These are phyloP conservation scores for Magnaporthiopsis rhizophila DNA, from an alignment of 2,329 filamentous ascomycete genomes.

Conservation along the genomic window DNA sequence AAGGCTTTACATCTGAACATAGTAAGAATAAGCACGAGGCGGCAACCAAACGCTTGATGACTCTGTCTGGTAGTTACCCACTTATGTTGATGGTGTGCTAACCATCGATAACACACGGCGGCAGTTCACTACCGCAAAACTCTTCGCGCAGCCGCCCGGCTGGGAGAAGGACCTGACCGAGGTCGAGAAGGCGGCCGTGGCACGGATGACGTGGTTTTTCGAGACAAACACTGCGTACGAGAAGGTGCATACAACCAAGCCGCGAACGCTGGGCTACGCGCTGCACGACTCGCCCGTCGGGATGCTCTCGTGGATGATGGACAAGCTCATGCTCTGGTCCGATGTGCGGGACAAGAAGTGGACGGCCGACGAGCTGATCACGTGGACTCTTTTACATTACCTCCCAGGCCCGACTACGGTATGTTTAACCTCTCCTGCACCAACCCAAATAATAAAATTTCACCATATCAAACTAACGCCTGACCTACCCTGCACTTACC, in stretches of 20 bases:
- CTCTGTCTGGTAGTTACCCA: no score
- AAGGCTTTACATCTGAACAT: constrained; percentile 6
- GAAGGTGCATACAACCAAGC: constrained; percentile 16
- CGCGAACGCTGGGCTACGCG: constrained; percentile 18
- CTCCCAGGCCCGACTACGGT: constrained; percentile 15
- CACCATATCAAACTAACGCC: no score
- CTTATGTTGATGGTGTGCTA: no score
- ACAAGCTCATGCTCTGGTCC: constrained; percentile 3
- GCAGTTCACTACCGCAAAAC: no score
- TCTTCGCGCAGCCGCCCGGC: neutral
- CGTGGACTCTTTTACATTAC: constrained; percentile 16
- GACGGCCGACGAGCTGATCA: constrained; percentile 16
- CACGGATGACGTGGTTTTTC: neutral
- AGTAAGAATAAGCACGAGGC: no score
- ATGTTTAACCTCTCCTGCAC: no score
- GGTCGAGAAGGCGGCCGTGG: neutral
- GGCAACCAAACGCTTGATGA: no score
- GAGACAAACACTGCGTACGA: neutral
- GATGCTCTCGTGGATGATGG: constrained; percentile 8
- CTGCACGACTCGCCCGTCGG: constrained; percentile 25
- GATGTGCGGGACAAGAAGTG: constrained; percentile 1
- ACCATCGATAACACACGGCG: no score
- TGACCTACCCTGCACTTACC: no score
- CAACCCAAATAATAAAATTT: no score
- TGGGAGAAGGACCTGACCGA: neutral